Conservation (phyloP, 2,329 filamentous ascomycete genomes). For the Magnaporthiopsis incrustans region DNA sequence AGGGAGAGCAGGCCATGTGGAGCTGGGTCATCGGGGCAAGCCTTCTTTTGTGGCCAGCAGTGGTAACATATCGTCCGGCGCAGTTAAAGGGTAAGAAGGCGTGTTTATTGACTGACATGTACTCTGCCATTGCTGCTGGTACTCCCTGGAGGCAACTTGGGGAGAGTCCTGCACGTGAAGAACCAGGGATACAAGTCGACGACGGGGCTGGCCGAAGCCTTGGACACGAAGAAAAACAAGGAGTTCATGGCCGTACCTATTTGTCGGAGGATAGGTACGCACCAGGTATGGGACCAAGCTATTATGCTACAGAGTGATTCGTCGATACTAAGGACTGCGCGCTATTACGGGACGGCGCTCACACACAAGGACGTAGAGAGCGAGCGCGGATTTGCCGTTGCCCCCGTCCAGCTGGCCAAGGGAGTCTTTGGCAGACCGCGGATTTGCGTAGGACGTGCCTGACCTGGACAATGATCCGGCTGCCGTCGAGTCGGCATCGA, state of each 20-base stretch:
- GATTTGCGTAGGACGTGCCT: neutral
- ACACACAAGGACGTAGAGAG: neutral
- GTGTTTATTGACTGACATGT: neutral
- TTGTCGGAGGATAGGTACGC: neutral
- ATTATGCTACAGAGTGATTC: neutral
- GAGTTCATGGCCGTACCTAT: neutral
- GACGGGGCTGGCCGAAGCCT: neutral
- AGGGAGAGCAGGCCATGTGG: slow-evolving; percentile 29
- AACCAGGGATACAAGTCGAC: neutral
- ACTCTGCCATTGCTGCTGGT: neutral
- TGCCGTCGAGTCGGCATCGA: neutral
- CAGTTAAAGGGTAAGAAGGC: neutral
- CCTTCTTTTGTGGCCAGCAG: slow-evolving; percentile 13
- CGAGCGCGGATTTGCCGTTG: slow-evolving; percentile 1
- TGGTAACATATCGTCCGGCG: neutral
- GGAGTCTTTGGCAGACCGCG: slow-evolving; percentile 1
- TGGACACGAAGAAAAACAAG: neutral
- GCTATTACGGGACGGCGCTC: neutral
- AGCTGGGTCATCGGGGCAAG: slow-evolving; percentile 24
- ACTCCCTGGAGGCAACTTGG: neutral
- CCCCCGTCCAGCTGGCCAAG: no score
- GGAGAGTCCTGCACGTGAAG: neutral
- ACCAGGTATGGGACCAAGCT: neutral
- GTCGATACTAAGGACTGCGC: slow-evolving; percentile 3
- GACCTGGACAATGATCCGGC: neutral